Conservation (phyloP, 768 basidiomycete species). For the Podaxis sp. region DNA sequence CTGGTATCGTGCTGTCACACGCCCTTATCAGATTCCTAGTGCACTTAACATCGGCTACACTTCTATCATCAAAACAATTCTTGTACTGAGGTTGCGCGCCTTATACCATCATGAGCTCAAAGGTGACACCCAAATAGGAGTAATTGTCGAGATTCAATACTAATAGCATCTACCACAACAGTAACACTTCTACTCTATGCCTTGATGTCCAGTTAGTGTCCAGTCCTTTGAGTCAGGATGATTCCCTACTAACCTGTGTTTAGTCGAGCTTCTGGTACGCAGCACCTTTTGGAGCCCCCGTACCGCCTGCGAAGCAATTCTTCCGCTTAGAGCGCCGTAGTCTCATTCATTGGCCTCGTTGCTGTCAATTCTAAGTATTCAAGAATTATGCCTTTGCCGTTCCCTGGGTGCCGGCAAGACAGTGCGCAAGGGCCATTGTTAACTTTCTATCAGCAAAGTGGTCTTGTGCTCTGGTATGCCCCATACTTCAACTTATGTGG, state of each 20-base stretch:
- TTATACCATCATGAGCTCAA: not conserved
- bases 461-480: not conserved
- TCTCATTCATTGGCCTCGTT: not conserved
- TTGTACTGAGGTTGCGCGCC: not conserved
- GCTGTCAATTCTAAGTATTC: not conserved
- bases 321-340: not conserved
- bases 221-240: not conserved
- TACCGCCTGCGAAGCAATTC: not conserved
- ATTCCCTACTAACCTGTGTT: not conserved
- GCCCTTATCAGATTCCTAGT: not conserved
- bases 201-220: not conserved
- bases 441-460: not conserved
- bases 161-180: not conserved
- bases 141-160: not conserved
- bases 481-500: not conserved
- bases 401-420: not conserved
- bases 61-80: not conserved
- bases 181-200: not conserved
- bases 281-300: not conserved
- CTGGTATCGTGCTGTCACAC: not conserved
- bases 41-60: not conserved
- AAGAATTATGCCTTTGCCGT: not conserved
- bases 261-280: not conserved
- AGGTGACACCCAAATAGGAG: not conserved
- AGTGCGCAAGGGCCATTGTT: not conserved